Base-by-base conservation (phyloP, 805 yeast species). In the Scheffersomyces coipomensis region DNA sequence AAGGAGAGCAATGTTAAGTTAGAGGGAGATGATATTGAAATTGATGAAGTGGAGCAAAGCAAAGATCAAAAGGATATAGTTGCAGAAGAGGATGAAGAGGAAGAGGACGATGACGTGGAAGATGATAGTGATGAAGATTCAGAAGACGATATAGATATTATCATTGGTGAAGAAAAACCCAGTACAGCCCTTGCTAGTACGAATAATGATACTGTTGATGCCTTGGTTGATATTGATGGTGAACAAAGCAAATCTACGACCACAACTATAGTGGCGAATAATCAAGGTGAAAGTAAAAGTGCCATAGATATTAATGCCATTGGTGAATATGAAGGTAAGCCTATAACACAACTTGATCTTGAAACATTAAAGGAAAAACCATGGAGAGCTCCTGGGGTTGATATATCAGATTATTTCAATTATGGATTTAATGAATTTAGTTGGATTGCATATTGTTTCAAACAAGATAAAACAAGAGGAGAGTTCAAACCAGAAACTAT, bases 341-440 rank as follows among this genome's bases (percentile, higher is more conserved):
- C 96, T 3, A 69, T 93, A 35, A 87, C 96, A 0, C 81, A 85
- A 48, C 73, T 91, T 10, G 84, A 86, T 44, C 73, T 91, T 9
- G 91, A 85, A 44, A 84, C 82, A 38, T 66, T 90, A 35, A 88
- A 87, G 47, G 96, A 89, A 48, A 95, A 95, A 66, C 99, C 99
- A 7, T 93, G 99, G 99, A 78, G 99, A 57, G 81, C 86, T 47
- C 97, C 98, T 1, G 99, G 98, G 27, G 96, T 96, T 3, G 97
- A 93, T 63, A 66, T 88, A 29, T 78, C 95, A 6, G 98, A 93
- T 61, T 95, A 89, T 62, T 93, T 93, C 73, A 93, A 93, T 65
- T 93, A 81, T 55, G 99, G 99, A 1, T 93, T 93, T 57, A 96
- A 93, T 58, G 99, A 93, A 66, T 77, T 86, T 48, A 85, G 97